A percentile compares a stretch with the other conserved stretches of the same genome.
Evolutionary conservation across 2,329 filamentous ascomycete species (phyloP).

Genomic region (Epichloe sp.): DNA sequence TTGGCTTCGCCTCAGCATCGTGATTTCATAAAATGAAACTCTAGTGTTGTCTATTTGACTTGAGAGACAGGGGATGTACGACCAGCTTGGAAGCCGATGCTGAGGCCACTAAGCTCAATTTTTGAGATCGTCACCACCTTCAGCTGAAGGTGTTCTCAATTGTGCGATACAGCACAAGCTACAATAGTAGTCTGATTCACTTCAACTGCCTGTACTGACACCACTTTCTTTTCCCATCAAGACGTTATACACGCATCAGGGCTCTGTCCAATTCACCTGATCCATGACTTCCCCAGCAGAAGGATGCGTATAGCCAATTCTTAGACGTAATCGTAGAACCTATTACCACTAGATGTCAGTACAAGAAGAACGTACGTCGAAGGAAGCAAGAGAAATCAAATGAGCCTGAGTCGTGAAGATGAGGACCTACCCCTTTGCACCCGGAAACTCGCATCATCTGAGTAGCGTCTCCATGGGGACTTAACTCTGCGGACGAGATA

Average conservation of each 20-base stretch:
- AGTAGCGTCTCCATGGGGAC: slow-evolving; percentile 66
- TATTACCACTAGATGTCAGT: slow-evolving; percentile 24
- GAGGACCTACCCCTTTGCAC: slow-evolving; percentile 70
- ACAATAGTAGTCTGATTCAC: background rate
- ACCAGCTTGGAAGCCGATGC: background rate
- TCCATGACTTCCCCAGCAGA: slow-evolving; percentile 63
- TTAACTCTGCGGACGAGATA: slow-evolving; percentile 70
- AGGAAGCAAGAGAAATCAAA: background rate
- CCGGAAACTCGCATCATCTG: slow-evolving; percentile 82
- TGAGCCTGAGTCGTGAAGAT: background rate
- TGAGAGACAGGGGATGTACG: background rate
- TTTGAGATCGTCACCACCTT: background rate
- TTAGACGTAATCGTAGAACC: slow-evolving; percentile 75
- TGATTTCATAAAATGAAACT: too few species aligned
- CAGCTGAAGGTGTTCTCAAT: background rate
- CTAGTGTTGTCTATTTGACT: background rate
- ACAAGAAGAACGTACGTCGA: background rate
- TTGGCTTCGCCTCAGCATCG: too few species aligned
- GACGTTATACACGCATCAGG: slow-evolving; percentile 25
- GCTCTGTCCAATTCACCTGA: slow-evolving; percentile 94
- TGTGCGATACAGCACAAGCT: background rate
- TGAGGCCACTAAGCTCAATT: background rate
- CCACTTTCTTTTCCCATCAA: background rate
- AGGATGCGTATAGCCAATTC: slow-evolving; percentile 66
- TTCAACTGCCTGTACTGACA: background rate